Base-by-base conservation (phyloP, 768 basidiomycete genomes). In the Steccherinum ochraceum region DNA sequence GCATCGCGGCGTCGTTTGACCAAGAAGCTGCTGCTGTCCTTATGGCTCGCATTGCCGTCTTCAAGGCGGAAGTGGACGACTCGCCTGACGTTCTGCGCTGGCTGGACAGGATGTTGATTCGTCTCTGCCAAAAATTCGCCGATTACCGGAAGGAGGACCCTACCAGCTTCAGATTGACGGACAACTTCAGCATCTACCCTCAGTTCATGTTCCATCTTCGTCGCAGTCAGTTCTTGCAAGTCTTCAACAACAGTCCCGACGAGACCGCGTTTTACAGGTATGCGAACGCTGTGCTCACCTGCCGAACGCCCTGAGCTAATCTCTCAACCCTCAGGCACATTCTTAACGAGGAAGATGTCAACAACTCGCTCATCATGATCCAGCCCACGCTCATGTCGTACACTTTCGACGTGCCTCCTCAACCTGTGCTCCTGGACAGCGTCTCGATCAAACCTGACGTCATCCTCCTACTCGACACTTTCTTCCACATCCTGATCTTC, bases 121-220 rank as follows among this genome's bases (percentile, higher is more conserved):
- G 96, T 10, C 72, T 98, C 23, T 99, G 96, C 72, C 96, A 98
- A 74, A 99, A 98, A 74, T 98, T 98, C 62, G 96, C 96, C 45
- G 94, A 97, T 64, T 99, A 98, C 64, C 75, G 94, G 61, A 98
- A 98, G 73, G 96, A 98, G 69, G 96, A 98, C 64, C 89, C 96
- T 10, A 79, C 84, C 30, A 92, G 87, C 64, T 98, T 99, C 79
- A 77, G 93, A 58, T 74, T 99, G 57, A 77, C 83, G 50, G 93
- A 96, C 65, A 96, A 96, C 69, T 98, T 99, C 71, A 90, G 89
- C 65, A 97, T 99, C 61, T 99, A 99, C 67, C 96, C 96, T 13
- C 96, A 98, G 65, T 99, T 99, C 75, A 99, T 98, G 96, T 99
- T 98, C 84, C 96, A 99, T 70, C 69, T 99, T 54, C 79, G 95